These are phyloP conservation scores for Dothidotthia symphoricarpi DNA, from an alignment of 2,329 filamentous ascomycete species.

Conservation along the genomic window DNA sequence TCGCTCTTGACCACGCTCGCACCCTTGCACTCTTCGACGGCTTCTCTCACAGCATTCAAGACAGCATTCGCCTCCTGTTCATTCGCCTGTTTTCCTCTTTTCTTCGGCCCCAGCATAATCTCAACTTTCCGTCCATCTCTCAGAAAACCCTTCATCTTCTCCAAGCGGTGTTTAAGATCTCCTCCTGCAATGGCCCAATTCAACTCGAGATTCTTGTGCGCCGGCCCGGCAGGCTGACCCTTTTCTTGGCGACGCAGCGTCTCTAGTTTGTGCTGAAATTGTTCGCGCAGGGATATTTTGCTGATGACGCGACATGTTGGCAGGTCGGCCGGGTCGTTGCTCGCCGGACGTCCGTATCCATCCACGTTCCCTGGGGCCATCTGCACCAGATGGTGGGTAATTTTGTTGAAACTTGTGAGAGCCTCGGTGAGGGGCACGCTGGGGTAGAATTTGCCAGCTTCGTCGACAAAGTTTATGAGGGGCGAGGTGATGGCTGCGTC, in stretches of 20 bases:
- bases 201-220: constrained; percentile 76
- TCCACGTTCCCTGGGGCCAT: constrained; percentile 39
- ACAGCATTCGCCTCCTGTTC: constrained; percentile 58
- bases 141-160: constrained; percentile 64
- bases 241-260: constrained; percentile 44
- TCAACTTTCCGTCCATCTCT: constrained; percentile 73
- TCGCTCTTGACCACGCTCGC: constrained; percentile 27
- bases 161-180: constrained; percentile 63
- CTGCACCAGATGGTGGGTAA: constrained; percentile 53
- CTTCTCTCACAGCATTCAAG: constrained; percentile 52
- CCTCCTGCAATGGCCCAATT: constrained; percentile 81
- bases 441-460: constrained; percentile 37
- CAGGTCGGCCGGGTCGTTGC: constrained; percentile 42
- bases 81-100: constrained; percentile 59
- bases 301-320: constrained; percentile 72
- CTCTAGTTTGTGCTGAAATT: constrained; percentile 49
- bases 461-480: constrained; percentile 47
- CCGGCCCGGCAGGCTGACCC: constrained; percentile 15
- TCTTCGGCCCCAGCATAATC: constrained; percentile 67
- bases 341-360: constrained; percentile 12
- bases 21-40: constrained; percentile 41
- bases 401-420: constrained; percentile 50
- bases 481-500: constrained; percentile 52
- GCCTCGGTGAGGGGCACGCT: constrained; percentile 35
- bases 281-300: constrained; percentile 51